Conservation (phyloP, 805 yeast genomes). For the Lachancea quebecensis region DNA sequence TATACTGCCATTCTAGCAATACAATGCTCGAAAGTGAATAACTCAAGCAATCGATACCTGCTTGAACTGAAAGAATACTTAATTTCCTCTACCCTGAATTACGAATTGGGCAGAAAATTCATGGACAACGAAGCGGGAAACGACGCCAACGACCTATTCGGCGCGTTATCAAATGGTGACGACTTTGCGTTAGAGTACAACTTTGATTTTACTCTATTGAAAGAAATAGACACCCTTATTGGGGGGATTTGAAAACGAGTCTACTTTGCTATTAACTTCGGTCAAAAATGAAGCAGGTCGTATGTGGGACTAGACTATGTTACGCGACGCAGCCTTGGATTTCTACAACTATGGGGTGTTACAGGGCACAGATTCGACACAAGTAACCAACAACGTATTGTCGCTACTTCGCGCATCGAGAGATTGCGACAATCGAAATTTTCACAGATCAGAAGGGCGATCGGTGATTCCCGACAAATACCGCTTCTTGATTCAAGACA, state of each 20-base stretch:
- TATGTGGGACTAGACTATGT: too few species aligned
- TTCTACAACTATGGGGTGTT: too few species aligned
- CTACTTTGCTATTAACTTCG: too few species aligned
- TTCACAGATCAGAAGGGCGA: too few species aligned
- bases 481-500: too few species aligned
- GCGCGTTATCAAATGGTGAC: slow-evolving; percentile 24
- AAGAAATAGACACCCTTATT: slow-evolving; percentile 26
- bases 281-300: too few species aligned
- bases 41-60: slow-evolving; percentile 13
- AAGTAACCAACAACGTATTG: too few species aligned
- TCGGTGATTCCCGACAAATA: too few species aligned
- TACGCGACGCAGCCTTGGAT: too few species aligned
- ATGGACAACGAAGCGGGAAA: slow-evolving; percentile 17
- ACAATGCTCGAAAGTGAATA: slow-evolving; percentile 24
- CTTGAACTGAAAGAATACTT: slow-evolving; percentile 17
- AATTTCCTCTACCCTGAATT: slow-evolving; percentile 19
- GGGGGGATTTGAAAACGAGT: slow-evolving; percentile 4
- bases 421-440: too few species aligned
- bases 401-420: too few species aligned
- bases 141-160: slow-evolving; percentile 22
- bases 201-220: slow-evolving; percentile 26
- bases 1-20: slow-evolving; percentile 24
- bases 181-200: slow-evolving; percentile 28
- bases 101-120: slow-evolving; percentile 25
- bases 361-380: too few species aligned